A percentile compares a stretch with the other conserved stretches of the same genome.
Conservation (phyloP, 1,139 yeast species). For the Schwanniomyces etchellsii region DNA sequence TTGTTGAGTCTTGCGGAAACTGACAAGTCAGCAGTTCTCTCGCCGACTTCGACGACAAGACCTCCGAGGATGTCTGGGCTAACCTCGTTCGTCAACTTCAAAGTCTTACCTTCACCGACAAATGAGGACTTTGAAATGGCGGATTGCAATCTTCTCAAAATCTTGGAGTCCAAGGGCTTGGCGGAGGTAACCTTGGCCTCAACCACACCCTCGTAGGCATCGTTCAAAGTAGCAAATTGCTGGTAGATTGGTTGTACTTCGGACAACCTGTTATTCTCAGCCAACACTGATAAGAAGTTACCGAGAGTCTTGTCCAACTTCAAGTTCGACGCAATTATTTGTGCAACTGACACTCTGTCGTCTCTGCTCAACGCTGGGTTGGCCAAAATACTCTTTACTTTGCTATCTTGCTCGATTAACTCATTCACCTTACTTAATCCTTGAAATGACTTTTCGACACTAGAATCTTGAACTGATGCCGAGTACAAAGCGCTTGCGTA, state of each 20-base stretch:
- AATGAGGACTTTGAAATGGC: constrained; percentile 73
- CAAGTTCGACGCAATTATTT: constrained; percentile 49
- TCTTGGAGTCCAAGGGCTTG: constrained; percentile 76
- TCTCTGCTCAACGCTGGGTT: constrained; percentile 81
- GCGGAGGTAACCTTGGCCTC: constrained; percentile 94
- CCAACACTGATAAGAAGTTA: constrained; percentile 79
- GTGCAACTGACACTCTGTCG: constrained; percentile 71
- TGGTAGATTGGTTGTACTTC: constrained; percentile 60
- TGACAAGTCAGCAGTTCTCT: constrained; percentile 92
- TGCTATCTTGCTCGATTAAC: constrained; percentile 57
- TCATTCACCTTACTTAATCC: constrained; percentile 57
- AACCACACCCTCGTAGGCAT: constrained; percentile 86
- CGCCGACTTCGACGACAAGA: constrained; percentile 92
- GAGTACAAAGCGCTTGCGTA: constrained; percentile 93
- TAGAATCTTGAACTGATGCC: constrained; percentile 82
- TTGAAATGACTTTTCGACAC: constrained; percentile 66
- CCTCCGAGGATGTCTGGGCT: constrained; percentile 95
- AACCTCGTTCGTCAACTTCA: constrained; percentile 76
- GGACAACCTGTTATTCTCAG: constrained; percentile 90
- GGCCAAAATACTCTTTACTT: constrained; percentile 54
- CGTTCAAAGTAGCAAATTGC: constrained; percentile 74
- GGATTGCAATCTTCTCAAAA: constrained; percentile 71
- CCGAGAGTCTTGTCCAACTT: constrained; percentile 68
- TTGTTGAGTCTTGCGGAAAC: constrained; percentile 78
- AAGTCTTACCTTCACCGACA: constrained; percentile 82